A percentile compares a stretch with the other conserved stretches of the same genome.
These are phyloP conservation scores for Magnusiomyces ingens DNA, from an alignment of 1,139 yeast species.

Conservation along the genomic window DNA sequence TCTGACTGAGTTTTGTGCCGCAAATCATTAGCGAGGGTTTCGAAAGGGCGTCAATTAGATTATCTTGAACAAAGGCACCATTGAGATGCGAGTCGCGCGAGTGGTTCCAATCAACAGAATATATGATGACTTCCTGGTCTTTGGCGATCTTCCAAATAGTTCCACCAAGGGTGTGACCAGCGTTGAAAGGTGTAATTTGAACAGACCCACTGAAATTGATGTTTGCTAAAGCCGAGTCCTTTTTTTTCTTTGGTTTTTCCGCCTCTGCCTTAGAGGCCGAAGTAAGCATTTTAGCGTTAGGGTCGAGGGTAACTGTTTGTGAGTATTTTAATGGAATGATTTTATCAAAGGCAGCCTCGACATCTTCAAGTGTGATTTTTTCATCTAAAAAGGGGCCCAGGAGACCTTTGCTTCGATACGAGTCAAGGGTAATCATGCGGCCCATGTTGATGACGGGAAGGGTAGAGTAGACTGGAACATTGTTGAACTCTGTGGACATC, in stretches of 20 bases:
- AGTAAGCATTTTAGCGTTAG: constrained; percentile 2
- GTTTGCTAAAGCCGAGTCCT: background rate
- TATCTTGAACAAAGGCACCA: constrained; percentile 57
- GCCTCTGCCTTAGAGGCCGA: background rate
- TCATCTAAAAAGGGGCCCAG: constrained; percentile 65
- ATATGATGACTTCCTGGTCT: constrained; percentile 69
- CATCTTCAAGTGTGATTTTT: constrained; percentile 59
- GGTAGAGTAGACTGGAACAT: constrained; percentile 78
- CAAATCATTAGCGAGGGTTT: constrained; percentile 86
- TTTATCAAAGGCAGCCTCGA: constrained; percentile 72
- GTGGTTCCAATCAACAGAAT: constrained; percentile 95
- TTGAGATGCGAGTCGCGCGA: constrained; percentile 79
- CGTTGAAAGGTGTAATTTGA: constrained; percentile 68
- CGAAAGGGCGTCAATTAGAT: constrained; percentile 55
- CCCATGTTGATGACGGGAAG: constrained; percentile 85
- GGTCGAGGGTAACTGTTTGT: constrained; percentile 46
- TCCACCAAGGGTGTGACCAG: constrained; percentile 94
- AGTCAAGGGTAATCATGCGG: constrained; percentile 74
- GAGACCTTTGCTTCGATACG: constrained; percentile 63
- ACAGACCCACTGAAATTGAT: constrained; percentile 17
- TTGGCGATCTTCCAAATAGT: constrained; percentile 74
- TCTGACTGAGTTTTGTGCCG: constrained; percentile 58
- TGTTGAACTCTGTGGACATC: constrained; percentile 56
- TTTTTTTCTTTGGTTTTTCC: constrained; percentile 1
- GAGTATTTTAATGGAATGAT: constrained; percentile 67